A percentile compares a stretch with the other conserved stretches of the same genome.
phyloP scores from a whole-genome alignment of 2,329 filamentous ascomycete genomes.

The Fusarium beomiforme region DNA sequence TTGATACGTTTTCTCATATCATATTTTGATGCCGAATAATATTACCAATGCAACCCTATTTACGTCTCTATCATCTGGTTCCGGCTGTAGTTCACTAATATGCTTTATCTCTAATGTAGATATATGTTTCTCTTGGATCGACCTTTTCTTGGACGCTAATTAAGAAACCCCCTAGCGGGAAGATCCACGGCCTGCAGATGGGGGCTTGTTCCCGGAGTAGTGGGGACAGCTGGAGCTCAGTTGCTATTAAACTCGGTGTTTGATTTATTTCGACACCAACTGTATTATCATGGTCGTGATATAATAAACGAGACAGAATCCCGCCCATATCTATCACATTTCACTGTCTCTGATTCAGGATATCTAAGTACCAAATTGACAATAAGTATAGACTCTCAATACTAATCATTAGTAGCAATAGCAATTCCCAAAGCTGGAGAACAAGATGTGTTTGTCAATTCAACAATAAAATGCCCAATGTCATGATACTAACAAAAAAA shows the following conservation, averaged over 20 bases:
- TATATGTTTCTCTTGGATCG: not conserved
- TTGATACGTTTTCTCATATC: not conserved
- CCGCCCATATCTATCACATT: too few species aligned
- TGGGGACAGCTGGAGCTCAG: not conserved
- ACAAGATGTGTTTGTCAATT: not conserved
- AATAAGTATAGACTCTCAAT: not conserved
- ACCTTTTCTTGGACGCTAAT: constrained; percentile 8
- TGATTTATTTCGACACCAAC: not conserved
- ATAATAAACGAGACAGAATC: constrained; percentile 6
- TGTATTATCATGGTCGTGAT: not conserved
- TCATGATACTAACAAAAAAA: constrained; percentile 28
- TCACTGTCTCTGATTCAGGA: not conserved
- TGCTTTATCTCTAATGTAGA: not conserved
- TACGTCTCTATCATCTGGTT: not conserved
- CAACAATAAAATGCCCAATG: not conserved
- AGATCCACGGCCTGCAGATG: constrained; percentile 18
- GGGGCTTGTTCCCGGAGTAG: not conserved
- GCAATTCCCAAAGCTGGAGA: not conserved
- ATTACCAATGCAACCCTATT: not conserved
- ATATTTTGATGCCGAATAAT: not conserved
- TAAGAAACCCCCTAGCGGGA: constrained; percentile 13
- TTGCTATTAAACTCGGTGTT: not conserved
- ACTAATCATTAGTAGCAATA: not conserved
- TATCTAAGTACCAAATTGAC: not conserved
- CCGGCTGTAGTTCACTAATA: not conserved